phyloP scores from a whole-genome alignment of 2,329 filamentous ascomycete genomes.

The Gaeumannomyces sp. region DNA sequence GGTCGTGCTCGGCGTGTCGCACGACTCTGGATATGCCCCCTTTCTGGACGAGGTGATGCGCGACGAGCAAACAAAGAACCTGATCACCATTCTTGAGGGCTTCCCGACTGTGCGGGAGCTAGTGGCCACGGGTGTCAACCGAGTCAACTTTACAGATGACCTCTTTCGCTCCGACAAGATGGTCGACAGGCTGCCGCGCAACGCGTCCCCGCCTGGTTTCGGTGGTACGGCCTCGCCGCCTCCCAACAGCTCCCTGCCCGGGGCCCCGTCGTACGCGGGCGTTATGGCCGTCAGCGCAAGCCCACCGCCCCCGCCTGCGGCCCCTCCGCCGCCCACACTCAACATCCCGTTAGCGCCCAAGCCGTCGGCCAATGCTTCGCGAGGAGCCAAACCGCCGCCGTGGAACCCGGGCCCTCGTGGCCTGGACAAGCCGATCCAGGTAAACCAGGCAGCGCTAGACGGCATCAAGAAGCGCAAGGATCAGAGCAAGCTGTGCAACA shows the following conservation, averaged over 20 bases:
- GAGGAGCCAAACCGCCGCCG: slow-evolving; percentile 21
- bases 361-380: slow-evolving; percentile 17
- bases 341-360: slow-evolving; percentile 32
- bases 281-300: slow-evolving; percentile 27
- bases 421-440: slow-evolving; percentile 44
- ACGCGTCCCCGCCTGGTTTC: slow-evolving; percentile 7
- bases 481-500: slow-evolving; percentile 54
- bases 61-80: slow-evolving; percentile 34
- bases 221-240: slow-evolving; percentile 9
- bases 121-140: slow-evolving; percentile 36
- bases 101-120: slow-evolving; percentile 45
- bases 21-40: slow-evolving; percentile 54
- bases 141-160: slow-evolving; percentile 37
- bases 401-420: slow-evolving; percentile 52
- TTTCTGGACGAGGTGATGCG: slow-evolving; percentile 50
- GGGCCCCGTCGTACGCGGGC: slow-evolving; percentile 33
- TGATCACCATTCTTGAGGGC: slow-evolving; percentile 50
- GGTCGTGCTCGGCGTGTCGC: slow-evolving; percentile 55
- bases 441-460: slow-evolving; percentile 42
- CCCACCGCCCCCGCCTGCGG: slow-evolving; percentile 19
- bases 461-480: slow-evolving; percentile 50
- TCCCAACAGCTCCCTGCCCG: slow-evolving; percentile 14
- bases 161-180: slow-evolving; percentile 52
- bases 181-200: slow-evolving; percentile 26
- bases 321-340: slow-evolving; percentile 18